phyloP scores from a whole-genome alignment of 148 eudicot species.

The Oxyria digyna region DNA sequence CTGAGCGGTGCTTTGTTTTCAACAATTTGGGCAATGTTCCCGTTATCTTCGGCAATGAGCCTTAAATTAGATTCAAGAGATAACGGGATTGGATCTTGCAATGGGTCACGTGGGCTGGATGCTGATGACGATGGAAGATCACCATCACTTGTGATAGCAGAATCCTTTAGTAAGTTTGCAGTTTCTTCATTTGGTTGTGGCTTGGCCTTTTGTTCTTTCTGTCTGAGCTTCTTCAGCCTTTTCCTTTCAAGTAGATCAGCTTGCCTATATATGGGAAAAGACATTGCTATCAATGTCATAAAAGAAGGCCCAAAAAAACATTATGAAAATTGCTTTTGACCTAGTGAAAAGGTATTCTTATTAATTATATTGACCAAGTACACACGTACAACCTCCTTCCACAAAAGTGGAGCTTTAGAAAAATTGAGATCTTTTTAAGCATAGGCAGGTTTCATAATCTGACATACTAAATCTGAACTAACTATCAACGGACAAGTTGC shows the following conservation, averaged over 20 bases:
- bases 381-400: background rate
- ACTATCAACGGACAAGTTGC: background rate
- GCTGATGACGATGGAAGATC: conserved; percentile 24
- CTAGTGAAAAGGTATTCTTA: background rate
- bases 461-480: background rate
- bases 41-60: conserved; percentile 21
- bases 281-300: background rate
- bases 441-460: background rate
- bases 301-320: background rate
- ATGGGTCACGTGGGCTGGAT: conserved; percentile 21
- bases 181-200: conserved; percentile 32
- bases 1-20: conserved; percentile 21
- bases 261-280: conserved; percentile 29
- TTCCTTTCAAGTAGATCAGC: conserved; percentile 59
- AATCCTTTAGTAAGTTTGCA: conserved; percentile 19
- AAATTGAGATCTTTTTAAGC: background rate
- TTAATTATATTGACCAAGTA: background rate
- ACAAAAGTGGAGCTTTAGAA: background rate
- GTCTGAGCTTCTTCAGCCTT: conserved; percentile 66
- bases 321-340: background rate
- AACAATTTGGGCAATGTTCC: conserved; percentile 17
- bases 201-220: conserved; percentile 66
- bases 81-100: conserved; percentile 14
- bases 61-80: conserved; percentile 24
- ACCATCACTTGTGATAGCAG: conserved; percentile 19